Base-by-base conservation (phyloP, 2,329 filamentous ascomycete genomes). In the Phyllosticta citriasiana region DNA sequence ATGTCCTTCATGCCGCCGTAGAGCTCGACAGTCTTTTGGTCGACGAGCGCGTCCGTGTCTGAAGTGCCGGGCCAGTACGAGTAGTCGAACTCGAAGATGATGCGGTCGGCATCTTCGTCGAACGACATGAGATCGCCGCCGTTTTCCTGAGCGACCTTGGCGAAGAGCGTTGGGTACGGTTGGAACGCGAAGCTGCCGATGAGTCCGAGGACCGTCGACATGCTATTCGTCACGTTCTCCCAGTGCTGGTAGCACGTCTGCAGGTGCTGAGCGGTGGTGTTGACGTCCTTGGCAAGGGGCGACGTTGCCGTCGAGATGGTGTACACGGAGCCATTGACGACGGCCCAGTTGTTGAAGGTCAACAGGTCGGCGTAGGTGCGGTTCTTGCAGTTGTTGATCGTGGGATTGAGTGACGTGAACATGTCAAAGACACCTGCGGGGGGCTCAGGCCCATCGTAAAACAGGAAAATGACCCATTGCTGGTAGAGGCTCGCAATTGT, bases 381-480 rank as follows among this genome's bases (percentile, higher is more conserved):
- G 2, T 76, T 77, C 66, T 79, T 77, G 57, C 74, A 75, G 19
- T 71, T 78, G 66, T 82, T 79, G 24, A 76, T 67, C 0, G 73
- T 63, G 1, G 77, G 75, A 1, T 71, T 67, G 55, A 82, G 74
- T 50, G 74, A 73, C 1, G 79, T 78, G 69, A 87, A 87, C 61
- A 79, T 79, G 61, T 79, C 75, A 62, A 88, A 87, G 2, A 82
- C 77, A 4, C 74, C 79, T 1, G 73, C 67, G 0, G 84, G 83
- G 57, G 84, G 83, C 57, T 72, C 70, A 0, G 78, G 77, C 1
- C 81, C 84, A 68, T 87, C 82, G 69, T 86, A 87, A 73, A 84
- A 86, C 40, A 84, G 68, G 70, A 86, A 86, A 63, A 87, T 70
- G 62, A 84, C 77, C 81, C 82, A 85, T 22, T 80, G 74, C 63